Conservation (phyloP, 1,284 basidiomycete species). For the Trichosporon ovoides region DNA sequence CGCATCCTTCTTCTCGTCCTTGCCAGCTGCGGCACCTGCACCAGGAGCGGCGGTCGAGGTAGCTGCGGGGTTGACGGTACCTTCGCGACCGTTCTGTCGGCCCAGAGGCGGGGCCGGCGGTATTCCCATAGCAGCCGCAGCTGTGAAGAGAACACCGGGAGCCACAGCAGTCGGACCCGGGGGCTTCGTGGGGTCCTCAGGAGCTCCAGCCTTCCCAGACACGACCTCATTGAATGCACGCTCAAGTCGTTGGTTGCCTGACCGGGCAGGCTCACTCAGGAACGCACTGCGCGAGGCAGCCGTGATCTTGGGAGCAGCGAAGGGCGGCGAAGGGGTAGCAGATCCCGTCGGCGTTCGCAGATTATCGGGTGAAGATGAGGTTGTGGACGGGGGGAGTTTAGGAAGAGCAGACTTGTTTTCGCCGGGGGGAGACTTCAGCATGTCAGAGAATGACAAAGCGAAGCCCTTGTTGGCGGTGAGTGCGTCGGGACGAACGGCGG, state of each 20-base stretch:
- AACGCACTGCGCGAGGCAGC: constrained; percentile 31
- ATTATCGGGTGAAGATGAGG: constrained; percentile 7
- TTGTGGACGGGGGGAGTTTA: constrained; percentile 5
- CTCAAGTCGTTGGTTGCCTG: constrained; percentile 37
- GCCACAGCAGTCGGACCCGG: constrained; percentile 38
- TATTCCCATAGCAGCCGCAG: constrained; percentile 35
- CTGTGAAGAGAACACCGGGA: constrained; percentile 41
- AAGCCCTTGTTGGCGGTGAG: constrained; percentile 16
- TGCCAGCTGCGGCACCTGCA: constrained; percentile 5
- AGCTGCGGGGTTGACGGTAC: background rate
- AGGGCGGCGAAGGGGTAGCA: constrained; percentile 34
- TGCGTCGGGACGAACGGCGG: background rate
- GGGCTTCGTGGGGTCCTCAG: constrained; percentile 23
- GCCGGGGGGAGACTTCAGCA: constrained; percentile 38
- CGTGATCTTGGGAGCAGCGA: constrained; percentile 35
- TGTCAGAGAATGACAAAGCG: constrained; percentile 42
- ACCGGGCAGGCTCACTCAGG: constrained; percentile 22
- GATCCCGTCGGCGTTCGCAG: constrained; percentile 34
- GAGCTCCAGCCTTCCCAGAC: constrained; percentile 43
- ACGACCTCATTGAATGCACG: constrained; percentile 46
- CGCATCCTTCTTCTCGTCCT: constrained; percentile 3
- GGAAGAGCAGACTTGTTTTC: constrained; percentile 16
- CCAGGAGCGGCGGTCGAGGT: constrained; percentile 8
- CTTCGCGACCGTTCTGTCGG: constrained; percentile 15
- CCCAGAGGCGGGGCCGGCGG: constrained; percentile 35